Percentiles rank a stretch among this genome's conserved stretches.
phyloP scores from a whole-genome alignment of 208 protist genomes.

The Trypanosoma rangeli region DNA sequence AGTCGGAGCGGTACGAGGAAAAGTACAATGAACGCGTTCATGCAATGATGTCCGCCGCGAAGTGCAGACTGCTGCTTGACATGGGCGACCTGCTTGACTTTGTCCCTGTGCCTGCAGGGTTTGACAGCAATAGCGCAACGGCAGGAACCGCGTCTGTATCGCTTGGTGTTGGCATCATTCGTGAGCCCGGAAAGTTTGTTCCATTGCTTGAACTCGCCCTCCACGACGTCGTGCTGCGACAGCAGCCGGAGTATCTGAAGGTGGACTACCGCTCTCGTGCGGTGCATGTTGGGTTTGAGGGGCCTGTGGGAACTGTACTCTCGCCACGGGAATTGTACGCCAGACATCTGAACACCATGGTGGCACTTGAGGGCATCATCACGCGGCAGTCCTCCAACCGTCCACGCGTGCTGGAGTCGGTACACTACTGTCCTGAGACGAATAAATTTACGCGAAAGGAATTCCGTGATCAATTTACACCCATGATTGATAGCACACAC shows the following conservation, averaged over 20 bases:
- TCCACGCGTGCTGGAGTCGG: slow-evolving; percentile 83
- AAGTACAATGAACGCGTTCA: slow-evolving; percentile 84
- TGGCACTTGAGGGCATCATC: slow-evolving; percentile 97
- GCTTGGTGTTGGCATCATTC: slow-evolving; percentile 73
- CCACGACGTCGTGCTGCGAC: slow-evolving; percentile 81
- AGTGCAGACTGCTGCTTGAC: slow-evolving; percentile 87
- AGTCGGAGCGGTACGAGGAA: slow-evolving; percentile 79
- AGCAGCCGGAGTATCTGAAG: slow-evolving; percentile 83
- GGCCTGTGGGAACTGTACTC: slow-evolving; percentile 92
- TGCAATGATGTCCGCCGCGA: slow-evolving; percentile 80
- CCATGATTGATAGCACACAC: slow-evolving; percentile 81
- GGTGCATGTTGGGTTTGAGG: slow-evolving; percentile 93
- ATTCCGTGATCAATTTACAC: slow-evolving; percentile 96
- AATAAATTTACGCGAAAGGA: slow-evolving; percentile 85
- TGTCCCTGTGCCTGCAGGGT: slow-evolving; percentile 31
- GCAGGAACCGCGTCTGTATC: slow-evolving; percentile 26
- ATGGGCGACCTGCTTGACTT: slow-evolving; percentile 92
- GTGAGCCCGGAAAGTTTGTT: slow-evolving; percentile 81
- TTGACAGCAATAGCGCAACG: slow-evolving; percentile 18
- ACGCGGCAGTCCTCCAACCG: slow-evolving; percentile 94
- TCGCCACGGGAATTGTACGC: slow-evolving; percentile 94
- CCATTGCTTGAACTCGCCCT: slow-evolving; percentile 92
- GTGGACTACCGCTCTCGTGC: slow-evolving; percentile 75
- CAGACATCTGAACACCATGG: slow-evolving; percentile 92
- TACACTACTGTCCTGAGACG: slow-evolving; percentile 96